Percentiles rank a stretch among this genome's conserved stretches.
Evolutionary conservation across 768 basidiomycete genomes (phyloP).

Genomic region (Mycena filopes): DNA sequence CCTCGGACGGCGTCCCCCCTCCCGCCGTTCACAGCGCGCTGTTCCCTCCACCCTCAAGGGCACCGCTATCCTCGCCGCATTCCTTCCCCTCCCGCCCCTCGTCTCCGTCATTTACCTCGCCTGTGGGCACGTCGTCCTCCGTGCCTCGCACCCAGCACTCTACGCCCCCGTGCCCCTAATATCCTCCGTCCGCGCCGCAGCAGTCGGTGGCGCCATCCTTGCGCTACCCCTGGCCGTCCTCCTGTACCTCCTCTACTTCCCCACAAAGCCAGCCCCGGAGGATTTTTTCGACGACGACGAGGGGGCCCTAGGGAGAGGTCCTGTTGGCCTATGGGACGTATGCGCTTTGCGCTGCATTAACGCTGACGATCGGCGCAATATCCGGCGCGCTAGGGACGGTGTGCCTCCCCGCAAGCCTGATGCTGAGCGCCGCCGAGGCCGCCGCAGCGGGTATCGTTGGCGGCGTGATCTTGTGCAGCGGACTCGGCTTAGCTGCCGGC

Average conservation of each 20-base stretch:
- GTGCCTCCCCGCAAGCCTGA: constrained; percentile 38
- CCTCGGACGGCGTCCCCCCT: constrained; percentile 9
- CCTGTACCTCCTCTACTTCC: constrained; percentile 43
- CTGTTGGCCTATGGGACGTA: constrained; percentile 32
- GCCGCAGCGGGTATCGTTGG: constrained; percentile 48
- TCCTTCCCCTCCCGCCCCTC: constrained; percentile 48
- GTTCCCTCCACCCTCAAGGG: constrained; percentile 21
- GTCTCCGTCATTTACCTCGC: constrained; percentile 44
- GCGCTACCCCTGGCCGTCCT: constrained; percentile 45
- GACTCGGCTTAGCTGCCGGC: constrained; percentile 22
- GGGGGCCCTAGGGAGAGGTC: constrained; percentile 14
- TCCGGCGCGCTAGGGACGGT: constrained; percentile 47
- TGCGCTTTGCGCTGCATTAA: constrained; percentile 29
- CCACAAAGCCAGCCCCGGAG: constrained; percentile 37
- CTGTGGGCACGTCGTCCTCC: constrained; percentile 46
- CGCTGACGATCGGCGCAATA: constrained; percentile 40
- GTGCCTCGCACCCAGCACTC: constrained; percentile 30
- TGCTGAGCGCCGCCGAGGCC: constrained; percentile 42
- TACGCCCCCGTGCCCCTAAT: constrained; percentile 34
- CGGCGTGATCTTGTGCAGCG: constrained; percentile 39
- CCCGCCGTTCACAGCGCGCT: constrained; percentile 27
- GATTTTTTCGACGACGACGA: constrained; percentile 51
- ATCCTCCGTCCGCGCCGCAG: constrained; percentile 46
- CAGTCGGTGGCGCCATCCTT: constrained; percentile 48
- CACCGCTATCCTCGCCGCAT: constrained; percentile 34